phyloP scores from a whole-genome alignment of 371 early-diverging fungal genomes.

The Chytridium lagenaria region DNA sequence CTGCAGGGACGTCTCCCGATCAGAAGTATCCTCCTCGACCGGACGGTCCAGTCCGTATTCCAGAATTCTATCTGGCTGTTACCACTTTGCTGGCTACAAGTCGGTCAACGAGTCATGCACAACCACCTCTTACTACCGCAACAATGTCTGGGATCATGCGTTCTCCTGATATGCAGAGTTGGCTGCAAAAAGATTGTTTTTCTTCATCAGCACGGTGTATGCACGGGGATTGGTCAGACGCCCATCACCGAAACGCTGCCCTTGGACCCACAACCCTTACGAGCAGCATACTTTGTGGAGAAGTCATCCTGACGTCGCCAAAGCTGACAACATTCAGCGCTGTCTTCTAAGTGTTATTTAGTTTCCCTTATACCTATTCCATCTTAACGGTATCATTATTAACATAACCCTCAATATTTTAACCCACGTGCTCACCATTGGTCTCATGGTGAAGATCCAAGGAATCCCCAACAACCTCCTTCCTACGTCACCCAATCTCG shows the following conservation, averaged over 20 bases:
- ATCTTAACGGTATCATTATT: neutral
- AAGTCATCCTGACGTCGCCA: slow-evolving; percentile 77
- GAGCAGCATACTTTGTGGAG: slow-evolving; percentile 85
- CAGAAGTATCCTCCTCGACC: no score
- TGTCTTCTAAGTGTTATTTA: slow-evolving; percentile 25
- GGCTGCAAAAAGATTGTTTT: slow-evolving; percentile 80
- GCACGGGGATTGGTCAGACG: slow-evolving; percentile 8
- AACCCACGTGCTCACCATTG: slow-evolving; percentile 88
- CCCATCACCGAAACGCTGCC: neutral
- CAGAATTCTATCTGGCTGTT: no score
- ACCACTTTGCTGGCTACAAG: slow-evolving; percentile 91
- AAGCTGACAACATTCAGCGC: slow-evolving; percentile 60
- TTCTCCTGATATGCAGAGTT: slow-evolving; percentile 61
- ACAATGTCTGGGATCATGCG: slow-evolving; percentile 82
- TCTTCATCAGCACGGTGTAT: slow-evolving; percentile 77
- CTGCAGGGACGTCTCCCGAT: no score
- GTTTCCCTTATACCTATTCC: neutral
- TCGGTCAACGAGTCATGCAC: slow-evolving; percentile 85
- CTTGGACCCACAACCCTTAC: slow-evolving; percentile 69
- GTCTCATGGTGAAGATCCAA: slow-evolving; percentile 87
- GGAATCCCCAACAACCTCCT: slow-evolving; percentile 85
- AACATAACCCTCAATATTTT: slow-evolving; percentile 68
- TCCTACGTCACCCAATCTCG: slow-evolving; percentile 83
- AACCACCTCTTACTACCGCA: slow-evolving; percentile 82
- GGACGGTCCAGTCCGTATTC: no score